phyloP scores from a whole-genome alignment of 805 yeast species.

The Wickerhamomyces queroliae region DNA sequence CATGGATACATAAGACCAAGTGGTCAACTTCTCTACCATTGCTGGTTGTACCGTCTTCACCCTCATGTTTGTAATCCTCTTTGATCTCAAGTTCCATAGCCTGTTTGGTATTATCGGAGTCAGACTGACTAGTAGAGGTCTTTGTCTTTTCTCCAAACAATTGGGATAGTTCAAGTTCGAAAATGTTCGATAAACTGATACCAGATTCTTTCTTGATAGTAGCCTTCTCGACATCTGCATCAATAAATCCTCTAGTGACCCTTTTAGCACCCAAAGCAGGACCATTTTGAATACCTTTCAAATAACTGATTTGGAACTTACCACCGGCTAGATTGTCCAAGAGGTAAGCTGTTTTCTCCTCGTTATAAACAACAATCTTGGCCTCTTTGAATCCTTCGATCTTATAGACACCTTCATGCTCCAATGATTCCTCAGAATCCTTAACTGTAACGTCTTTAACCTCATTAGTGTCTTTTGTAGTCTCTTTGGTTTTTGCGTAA shows the following conservation, averaged over 20 bases:
- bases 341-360: constrained; percentile 39
- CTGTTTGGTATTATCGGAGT: constrained; percentile 30
- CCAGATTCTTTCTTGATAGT: neutral
- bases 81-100: constrained; percentile 48
- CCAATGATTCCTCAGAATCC: constrained; percentile 11
- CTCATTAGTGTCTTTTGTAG: neutral
- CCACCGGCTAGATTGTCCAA: constrained; percentile 39
- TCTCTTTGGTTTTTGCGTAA: constrained; percentile 15
- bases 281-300: constrained; percentile 28
- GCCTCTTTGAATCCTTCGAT: constrained; percentile 25
- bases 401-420: constrained; percentile 9
- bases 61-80: constrained; percentile 39
- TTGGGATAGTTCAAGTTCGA: constrained; percentile 16
- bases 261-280: constrained; percentile 42
- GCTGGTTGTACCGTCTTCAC: constrained; percentile 32
- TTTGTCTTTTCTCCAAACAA: constrained; percentile 18
- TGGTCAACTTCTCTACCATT: constrained; percentile 45
- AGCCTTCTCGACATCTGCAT: neutral
- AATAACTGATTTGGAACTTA: constrained; percentile 29
- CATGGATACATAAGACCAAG: constrained; percentile 85
- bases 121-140: constrained; percentile 11
- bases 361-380: constrained; percentile 32
- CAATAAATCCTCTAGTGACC: constrained; percentile 44
- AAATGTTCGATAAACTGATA: constrained; percentile 8
- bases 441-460: constrained; percentile 6